These are phyloP conservation scores for Henckelia pumila DNA, from an alignment of 257 asterid genomes.

Conservation along the genomic window DNA sequence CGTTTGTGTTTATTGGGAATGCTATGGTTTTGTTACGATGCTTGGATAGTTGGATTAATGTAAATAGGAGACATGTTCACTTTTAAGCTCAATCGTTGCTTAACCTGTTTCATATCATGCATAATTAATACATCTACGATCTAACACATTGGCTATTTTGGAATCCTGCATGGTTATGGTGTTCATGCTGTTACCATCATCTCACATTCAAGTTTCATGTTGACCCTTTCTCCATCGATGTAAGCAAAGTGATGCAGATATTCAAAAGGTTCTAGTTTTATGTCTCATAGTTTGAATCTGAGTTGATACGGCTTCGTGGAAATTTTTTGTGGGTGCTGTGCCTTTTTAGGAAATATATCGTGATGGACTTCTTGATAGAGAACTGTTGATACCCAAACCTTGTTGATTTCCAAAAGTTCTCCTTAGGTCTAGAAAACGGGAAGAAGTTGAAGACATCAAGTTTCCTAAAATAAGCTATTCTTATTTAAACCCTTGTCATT, in stretches of 20 bases:
- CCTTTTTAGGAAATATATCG: neutral
- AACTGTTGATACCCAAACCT: slow-evolving; percentile 9
- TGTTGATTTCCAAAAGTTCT: slow-evolving; percentile 17
- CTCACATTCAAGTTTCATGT: slow-evolving; percentile 11
- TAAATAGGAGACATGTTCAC: neutral
- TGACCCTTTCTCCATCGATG: neutral
- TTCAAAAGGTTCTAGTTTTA: neutral
- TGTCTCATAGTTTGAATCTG: neutral
- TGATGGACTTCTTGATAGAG: neutral
- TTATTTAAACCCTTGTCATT: slow-evolving; percentile 91
- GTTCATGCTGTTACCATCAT: neutral
- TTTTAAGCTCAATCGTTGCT: neutral
- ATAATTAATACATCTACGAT: too few relatives aligned
- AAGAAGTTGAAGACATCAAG: slow-evolving; percentile 28
- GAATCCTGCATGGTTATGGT: neutral
- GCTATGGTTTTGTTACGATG: neutral
- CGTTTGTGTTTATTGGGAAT: neutral
- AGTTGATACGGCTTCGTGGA: neutral
- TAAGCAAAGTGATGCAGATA: neutral
- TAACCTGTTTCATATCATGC: neutral
- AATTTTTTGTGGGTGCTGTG: neutral
- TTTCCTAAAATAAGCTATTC: slow-evolving; percentile 54
- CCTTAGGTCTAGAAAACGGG: slow-evolving; percentile 31
- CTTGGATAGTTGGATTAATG: too few relatives aligned
- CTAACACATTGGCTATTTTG: neutral